Conservation (phyloP, 192 early-diverging fungal genomes). For the Piromyces finnis region DNA sequence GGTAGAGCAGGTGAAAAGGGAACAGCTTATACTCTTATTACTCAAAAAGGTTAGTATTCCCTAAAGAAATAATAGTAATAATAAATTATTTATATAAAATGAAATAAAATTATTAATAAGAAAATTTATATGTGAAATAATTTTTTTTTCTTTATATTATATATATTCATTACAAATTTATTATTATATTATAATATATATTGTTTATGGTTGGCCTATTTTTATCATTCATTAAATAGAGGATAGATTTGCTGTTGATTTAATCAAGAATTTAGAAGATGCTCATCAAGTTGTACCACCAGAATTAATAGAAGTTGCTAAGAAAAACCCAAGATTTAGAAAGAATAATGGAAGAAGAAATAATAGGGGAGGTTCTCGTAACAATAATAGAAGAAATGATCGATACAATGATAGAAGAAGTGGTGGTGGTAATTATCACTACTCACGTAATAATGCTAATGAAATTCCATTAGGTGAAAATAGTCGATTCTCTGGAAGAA, state of each 20-base stretch:
- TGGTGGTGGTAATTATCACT: not conserved
- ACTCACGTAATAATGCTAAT: not conserved
- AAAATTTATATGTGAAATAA: no score
- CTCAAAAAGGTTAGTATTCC: conserved; percentile 29
- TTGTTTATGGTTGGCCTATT: no score
- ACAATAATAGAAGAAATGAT: conserved; percentile 16
- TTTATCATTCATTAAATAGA: not conserved
- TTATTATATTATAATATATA: no score
- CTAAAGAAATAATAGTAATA: no score
- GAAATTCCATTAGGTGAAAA: not conserved
- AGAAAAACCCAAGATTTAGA: conserved; percentile 46
- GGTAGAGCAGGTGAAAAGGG: conserved; percentile 54
- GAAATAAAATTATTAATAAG: no score
- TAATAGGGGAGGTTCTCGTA: conserved; percentile 9
- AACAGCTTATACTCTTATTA: conserved; percentile 39
- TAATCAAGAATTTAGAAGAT: conserved; percentile 40
- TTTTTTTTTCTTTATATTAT: no score
- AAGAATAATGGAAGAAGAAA: conserved; percentile 14
- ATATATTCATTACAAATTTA: no score
- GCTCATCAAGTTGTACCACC: conserved; percentile 24
- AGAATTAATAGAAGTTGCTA: conserved; percentile 19
- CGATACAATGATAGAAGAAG: conserved; percentile 4
- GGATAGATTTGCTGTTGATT: conserved; percentile 38
- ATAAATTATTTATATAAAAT: no score
- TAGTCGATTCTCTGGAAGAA: not conserved